Conservation (phyloP, 2,329 filamentous ascomycete genomes). For the Laburnicola sp. region DNA sequence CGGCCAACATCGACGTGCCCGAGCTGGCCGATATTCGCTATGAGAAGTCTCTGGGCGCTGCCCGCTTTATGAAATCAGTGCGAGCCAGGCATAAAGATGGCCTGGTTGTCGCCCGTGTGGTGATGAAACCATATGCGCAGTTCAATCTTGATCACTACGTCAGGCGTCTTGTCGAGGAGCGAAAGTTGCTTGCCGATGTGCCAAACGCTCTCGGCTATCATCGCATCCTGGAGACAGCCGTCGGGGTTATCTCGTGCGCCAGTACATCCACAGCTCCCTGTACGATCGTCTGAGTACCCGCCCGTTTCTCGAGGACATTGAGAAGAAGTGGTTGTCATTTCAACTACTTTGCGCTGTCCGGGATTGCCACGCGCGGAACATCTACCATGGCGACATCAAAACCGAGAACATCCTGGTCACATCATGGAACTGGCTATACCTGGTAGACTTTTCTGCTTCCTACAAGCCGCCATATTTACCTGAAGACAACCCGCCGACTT, state of each 20-base stretch:
- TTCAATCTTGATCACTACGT: slow-evolving; percentile 81
- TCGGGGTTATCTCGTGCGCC: slow-evolving; percentile 91
- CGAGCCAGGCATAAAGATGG: slow-evolving; percentile 88
- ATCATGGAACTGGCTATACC: slow-evolving; percentile 98
- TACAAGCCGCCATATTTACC: slow-evolving; percentile 94
- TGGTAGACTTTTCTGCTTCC: slow-evolving; percentile 94
- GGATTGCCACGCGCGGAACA: slow-evolving; percentile 84
- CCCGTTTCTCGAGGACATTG: slow-evolving; percentile 94
- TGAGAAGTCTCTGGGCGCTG: slow-evolving; percentile 88
- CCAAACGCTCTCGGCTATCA: slow-evolving; percentile 92
- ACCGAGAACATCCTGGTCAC: slow-evolving; percentile 96
- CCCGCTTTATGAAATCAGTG: slow-evolving; percentile 95
- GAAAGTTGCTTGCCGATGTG: slow-evolving; percentile 75
- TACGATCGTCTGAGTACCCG: slow-evolving; percentile 95
- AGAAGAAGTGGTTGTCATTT: slow-evolving; percentile 98
- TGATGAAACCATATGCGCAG: slow-evolving; percentile 86
- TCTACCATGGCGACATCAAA: slow-evolving; percentile 98
- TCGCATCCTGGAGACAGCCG: slow-evolving; percentile 86
- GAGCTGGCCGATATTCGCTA: slow-evolving; percentile 89
- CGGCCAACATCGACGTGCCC: slow-evolving; percentile 89
- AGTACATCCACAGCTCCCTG: slow-evolving; percentile 93
- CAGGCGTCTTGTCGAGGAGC: slow-evolving; percentile 73
- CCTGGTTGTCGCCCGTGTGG: slow-evolving; percentile 88
- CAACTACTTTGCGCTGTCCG: slow-evolving; percentile 89
- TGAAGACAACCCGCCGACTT: slow-evolving; percentile 96